A percentile compares a stretch with the other conserved stretches of the same genome.
These are phyloP conservation scores for Psophocarpus tetragonolobus DNA, from an alignment of 306 rosid species.

Conservation along the genomic window DNA sequence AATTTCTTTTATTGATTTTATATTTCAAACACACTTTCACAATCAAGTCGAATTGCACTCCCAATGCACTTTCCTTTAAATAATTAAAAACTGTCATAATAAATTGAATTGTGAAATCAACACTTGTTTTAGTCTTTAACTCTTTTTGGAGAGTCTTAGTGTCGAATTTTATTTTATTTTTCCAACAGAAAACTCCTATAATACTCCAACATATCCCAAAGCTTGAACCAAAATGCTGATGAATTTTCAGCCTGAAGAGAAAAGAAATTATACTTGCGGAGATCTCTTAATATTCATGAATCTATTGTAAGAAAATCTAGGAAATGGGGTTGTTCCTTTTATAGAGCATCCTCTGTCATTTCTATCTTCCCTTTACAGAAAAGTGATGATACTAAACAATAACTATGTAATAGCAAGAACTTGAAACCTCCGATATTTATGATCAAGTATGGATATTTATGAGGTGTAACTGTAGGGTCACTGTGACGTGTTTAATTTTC, in stretches of 20 bases:
- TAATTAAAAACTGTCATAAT: neutral
- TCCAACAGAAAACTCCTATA: neutral
- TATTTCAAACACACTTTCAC: neutral
- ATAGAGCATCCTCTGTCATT: conserved; percentile 4
- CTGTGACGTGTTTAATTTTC: neutral
- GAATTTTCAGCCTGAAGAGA: neutral
- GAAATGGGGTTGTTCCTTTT: neutral
- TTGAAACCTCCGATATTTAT: neutral
- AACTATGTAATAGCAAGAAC: neutral
- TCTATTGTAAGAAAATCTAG: neutral
- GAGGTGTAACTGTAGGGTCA: neutral
- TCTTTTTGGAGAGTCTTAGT: neutral
- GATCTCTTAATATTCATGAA: neutral
- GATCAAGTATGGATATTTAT: neutral
- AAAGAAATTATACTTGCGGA: conserved; percentile 5
- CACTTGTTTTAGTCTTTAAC: neutral
- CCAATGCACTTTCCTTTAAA: neutral
- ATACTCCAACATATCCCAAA: neutral
- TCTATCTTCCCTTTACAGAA: conserved; percentile 8
- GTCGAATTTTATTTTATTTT: conserved; percentile 12
- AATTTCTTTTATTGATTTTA: neutral
- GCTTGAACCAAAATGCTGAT: neutral
- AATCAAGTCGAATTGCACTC: conserved; percentile 15
- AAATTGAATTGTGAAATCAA: neutral
- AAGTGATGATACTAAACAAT: neutral